A percentile compares a stretch with the other conserved stretches of the same genome.
Evolutionary conservation across 768 basidiomycete species (phyloP).

Genomic region (Lentinula sp.): DNA sequence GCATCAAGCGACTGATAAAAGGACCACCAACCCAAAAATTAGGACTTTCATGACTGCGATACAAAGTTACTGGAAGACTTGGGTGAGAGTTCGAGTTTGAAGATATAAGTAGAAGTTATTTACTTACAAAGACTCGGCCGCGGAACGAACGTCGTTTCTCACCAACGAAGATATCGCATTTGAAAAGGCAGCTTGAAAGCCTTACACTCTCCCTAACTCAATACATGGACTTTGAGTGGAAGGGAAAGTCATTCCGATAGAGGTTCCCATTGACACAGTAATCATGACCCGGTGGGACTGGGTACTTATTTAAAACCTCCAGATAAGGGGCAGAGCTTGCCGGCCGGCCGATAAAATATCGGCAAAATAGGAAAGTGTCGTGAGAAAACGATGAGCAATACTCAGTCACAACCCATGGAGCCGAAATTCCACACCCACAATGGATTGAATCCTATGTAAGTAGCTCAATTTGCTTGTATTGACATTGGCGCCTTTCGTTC

Average conservation of each 20-base stretch:
- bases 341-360: too few relatives aligned
- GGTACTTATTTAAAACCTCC: too few relatives aligned
- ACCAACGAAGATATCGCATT: not conserved
- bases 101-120: not conserved
- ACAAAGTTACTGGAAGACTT: not conserved
- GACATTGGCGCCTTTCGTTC: too few relatives aligned
- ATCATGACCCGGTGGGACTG: too few relatives aligned
- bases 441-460: too few relatives aligned
- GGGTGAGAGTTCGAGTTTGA: not conserved
- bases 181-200: not conserved
- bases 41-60: constrained; percentile 18
- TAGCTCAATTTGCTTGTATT: not conserved
- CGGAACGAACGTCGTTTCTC: not conserved
- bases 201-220: not conserved
- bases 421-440: too few relatives aligned
- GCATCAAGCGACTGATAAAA: not conserved
- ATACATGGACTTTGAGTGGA: not conserved
- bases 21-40: constrained; percentile 16
- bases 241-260: not conserved
- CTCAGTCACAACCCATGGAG: too few relatives aligned
- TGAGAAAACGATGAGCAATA: too few relatives aligned
- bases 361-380: too few relatives aligned
- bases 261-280: too few relatives aligned
- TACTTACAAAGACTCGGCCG: not conserved
- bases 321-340: too few relatives aligned